Evolutionary conservation across 805 yeast species (phyloP), one percentile per base, ranked within the genome.

Genomic region (Lachancea fermentati): DNA sequence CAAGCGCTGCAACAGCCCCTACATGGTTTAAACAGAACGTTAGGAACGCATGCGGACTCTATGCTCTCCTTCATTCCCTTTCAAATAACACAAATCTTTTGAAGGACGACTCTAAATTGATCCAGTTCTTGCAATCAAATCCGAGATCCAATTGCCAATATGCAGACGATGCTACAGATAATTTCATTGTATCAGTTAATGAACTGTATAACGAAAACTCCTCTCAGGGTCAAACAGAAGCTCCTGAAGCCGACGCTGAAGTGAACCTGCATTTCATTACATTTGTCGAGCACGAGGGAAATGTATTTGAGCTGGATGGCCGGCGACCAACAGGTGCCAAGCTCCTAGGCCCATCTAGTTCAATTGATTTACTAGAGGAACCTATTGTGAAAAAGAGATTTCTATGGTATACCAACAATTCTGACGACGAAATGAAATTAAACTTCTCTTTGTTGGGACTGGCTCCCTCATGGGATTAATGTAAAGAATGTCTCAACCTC

Each of bases 41-140:
- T 13, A 76, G 75, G 46, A 91, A 91, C 58, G 94, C 95, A 0
- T 91, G 98, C 66, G 98, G 98, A 4, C 72, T 94, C 24, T 86
- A 84, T 62, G 97, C 96, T 0, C 60, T 93, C 34, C 65, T 91
- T 16, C 97, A 91, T 52, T 69, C 79, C 0, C 50, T 75, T 6
- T 59, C 72, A 4, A 69, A 69, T 31, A 60, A 60, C 37, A 49
- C 54, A 4, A 41, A 55, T 3, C 40, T 68, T 12, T 37, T 60
- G 19, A 39, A 41, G 3, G 26, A 44, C 5, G 54, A 47, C 22
- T 55, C 61, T 2, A 41, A 34, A n/a, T 38, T 58, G 16, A 37
- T 4, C 25, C 48, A 42, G 35, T 65, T 44, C 37, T 19, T 52
- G 22, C 28, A 38, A 30, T 25, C 37, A 4, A 36, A 48, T 9